Evolutionary conservation across 1,284 basidiomycete species (phyloP), one percentile per base, ranked within the genome.

Genomic region (Leccinum variabile): DNA sequence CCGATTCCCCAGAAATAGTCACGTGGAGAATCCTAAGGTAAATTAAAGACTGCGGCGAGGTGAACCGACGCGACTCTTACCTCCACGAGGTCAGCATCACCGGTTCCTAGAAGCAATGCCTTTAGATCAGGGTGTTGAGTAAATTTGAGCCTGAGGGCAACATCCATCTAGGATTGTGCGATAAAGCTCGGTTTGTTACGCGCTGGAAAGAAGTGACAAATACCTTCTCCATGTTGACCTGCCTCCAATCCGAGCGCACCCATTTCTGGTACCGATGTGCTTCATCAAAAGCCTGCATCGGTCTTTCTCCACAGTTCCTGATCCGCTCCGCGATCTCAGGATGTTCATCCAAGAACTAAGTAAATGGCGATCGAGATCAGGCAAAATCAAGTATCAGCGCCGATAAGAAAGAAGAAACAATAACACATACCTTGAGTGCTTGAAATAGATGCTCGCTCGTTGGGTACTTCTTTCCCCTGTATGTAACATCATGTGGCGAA

Each of bases 1-100:
- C 88, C 88, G 61, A 84, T 73, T 25, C 88, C 89, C 88, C 88
- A 90, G 71, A 89, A 89, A 41, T 85, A 79, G 69, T 89, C 87
- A 68, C 84, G 84, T 64, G 84, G 83, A 11, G 86, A 87, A 67
- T 87, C 81, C 87, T 87, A 64, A 35, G 35, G 18, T 2, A 9
- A 7, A 54, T 30, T 56, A 22, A 64, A 49, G 10, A 54, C 53
- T 28, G 30, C n/a, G 16, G 25, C 9, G 5, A 35, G 30, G 61
- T 14, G 22, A n/a, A 50, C 33, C 3, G 18, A 54, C 8, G 30
- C 5, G 4, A 33, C 7, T 18, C 33, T 62, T 70, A 86, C 88
- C 80, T 89, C 87, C 9, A 89, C 69, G 14, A 89, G 80, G 59
- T 84, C 82, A 30, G 83, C 82, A 65, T 86, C 81, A 3, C 84